Evolutionary conservation across 2,329 filamentous ascomycete genomes (phyloP).

Genomic region (Epichloe amarillans): DNA sequence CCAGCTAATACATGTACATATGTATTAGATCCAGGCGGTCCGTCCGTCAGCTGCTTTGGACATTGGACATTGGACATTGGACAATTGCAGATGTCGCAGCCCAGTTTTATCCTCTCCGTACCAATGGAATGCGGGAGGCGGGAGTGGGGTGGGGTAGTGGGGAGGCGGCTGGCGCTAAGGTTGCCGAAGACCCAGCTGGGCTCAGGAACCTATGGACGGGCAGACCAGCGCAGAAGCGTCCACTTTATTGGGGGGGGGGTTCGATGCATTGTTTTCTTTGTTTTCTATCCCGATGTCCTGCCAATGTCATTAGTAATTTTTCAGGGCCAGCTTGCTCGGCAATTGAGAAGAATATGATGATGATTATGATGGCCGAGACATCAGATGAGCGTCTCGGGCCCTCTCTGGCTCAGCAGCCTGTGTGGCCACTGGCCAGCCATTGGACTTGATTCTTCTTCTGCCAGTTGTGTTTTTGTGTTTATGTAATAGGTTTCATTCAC

Average conservation of each 20-base stretch:
- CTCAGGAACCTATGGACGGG: too few species aligned
- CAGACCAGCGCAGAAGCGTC: background rate
- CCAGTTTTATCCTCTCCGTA: background rate
- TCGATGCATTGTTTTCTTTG: background rate
- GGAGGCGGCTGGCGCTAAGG: background rate
- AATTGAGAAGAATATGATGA: too few species aligned
- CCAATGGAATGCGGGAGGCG: constrained; percentile 6
- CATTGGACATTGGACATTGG: background rate
- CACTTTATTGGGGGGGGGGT: background rate
- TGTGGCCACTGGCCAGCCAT: background rate
- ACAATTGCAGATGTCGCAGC: background rate
- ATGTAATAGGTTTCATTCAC: too few species aligned
- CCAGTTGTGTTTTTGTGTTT: background rate
- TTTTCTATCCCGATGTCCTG: too few species aligned
- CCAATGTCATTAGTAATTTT: too few species aligned
- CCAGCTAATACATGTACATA: too few species aligned
- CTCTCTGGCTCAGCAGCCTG: background rate
- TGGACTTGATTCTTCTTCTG: background rate
- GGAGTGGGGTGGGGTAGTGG: background rate
- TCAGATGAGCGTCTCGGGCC: too few species aligned
- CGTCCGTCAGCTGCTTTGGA: background rate
- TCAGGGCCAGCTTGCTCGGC: too few species aligned
- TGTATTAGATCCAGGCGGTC: background rate
- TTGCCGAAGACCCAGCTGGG: too few species aligned
- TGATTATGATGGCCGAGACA: too few species aligned